Base-by-base conservation (phyloP, 371 early-diverging fungal species). In the Mortierella sp. region DNA sequence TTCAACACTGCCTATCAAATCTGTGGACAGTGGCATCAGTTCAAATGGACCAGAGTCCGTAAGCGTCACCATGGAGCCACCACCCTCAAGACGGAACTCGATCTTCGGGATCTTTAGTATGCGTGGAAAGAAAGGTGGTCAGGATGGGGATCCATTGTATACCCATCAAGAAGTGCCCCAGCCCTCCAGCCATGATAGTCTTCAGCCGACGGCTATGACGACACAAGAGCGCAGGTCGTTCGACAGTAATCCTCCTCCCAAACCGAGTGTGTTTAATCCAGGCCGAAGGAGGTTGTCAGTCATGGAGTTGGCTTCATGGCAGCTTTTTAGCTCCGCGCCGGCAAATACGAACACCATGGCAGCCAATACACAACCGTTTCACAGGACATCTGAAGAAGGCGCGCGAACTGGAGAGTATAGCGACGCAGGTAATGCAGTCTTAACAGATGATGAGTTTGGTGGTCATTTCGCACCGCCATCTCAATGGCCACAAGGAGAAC, bases 401-500 rank as follows among this genome's bases (percentile, higher is more conserved):
- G n/a, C 27, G 0, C 62, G 45, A 6, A 14, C 54, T 21, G 23
- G 2, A 2, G 57, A 69, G 26, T 27, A 51, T 24, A 54, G 53
- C 18, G 62, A 56, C 30, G 9, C 23, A 18, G 51, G 45, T 2
- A 45, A 48, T 19, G n/a, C 41, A 12, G 14, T 39, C 7, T 41
- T 58, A 14, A 61, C 60, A 16, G 74, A 73, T n/a, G 74, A 68
- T 46, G 68, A 73, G 4, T 49, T 42, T 19, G 59, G 67, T 10
- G 54, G 61, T 3, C 57, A 61, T 21, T 50, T 18, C 16, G 23
- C 49, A 5, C 59, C 73, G 2, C 57, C 69, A 14, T 45, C 43
- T 3, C 52, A 49, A 18, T 76, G 65, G 65, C 61, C 76, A 28
- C 69, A 69, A 31, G 76, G 76, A 8, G 74, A 74, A 21, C 69